Evolutionary conservation across 2,329 filamentous ascomycete species (phyloP).

Genomic region (Helotiales sp.): DNA sequence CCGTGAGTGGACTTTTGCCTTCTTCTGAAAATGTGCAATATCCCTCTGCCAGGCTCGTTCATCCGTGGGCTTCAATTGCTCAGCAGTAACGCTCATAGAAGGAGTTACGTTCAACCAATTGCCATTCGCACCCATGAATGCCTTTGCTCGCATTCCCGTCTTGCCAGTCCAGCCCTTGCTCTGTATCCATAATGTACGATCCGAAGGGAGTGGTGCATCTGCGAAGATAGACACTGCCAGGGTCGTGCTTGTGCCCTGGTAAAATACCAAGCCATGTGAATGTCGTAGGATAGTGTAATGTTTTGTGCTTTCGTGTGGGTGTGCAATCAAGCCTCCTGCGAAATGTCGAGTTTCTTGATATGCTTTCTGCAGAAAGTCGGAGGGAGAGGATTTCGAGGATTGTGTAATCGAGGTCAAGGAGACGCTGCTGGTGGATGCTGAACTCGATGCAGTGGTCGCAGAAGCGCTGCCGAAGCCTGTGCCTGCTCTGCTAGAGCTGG

Average conservation of each 20-base stretch:
- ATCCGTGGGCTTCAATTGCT: conserved; percentile 54
- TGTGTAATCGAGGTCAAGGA: neutral
- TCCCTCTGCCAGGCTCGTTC: conserved; percentile 70
- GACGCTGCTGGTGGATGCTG: neutral
- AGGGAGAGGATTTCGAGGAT: conserved; percentile 11
- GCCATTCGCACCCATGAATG: conserved; percentile 57
- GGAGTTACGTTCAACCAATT: conserved; percentile 72
- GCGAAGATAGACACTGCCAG: conserved; percentile 65
- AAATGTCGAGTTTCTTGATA: conserved; percentile 61
- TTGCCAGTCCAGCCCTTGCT: conserved; percentile 68
- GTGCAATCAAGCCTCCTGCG: conserved; percentile 62
- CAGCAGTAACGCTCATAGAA: conserved; percentile 42
- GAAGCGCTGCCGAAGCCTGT: neutral
- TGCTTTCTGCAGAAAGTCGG: conserved; percentile 24
- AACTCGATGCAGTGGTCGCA: neutral
- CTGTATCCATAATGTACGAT: conserved; percentile 67
- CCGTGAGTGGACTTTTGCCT: conserved; percentile 42
- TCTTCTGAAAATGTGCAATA: conserved; percentile 62
- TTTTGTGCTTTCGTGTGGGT: conserved; percentile 63
- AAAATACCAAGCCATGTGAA: conserved; percentile 63
- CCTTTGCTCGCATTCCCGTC: conserved; percentile 66
- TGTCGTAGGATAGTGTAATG: conserved; percentile 69
- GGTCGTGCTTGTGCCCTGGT: conserved; percentile 63
- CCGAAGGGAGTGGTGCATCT: conserved; percentile 53
- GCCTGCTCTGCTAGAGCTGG: neutral